A percentile compares a stretch with the other conserved stretches of the same genome.
These are phyloP conservation scores for Cymodocea nodosa DNA, from an alignment of 116 monocot genomes.

Conservation along the genomic window DNA sequence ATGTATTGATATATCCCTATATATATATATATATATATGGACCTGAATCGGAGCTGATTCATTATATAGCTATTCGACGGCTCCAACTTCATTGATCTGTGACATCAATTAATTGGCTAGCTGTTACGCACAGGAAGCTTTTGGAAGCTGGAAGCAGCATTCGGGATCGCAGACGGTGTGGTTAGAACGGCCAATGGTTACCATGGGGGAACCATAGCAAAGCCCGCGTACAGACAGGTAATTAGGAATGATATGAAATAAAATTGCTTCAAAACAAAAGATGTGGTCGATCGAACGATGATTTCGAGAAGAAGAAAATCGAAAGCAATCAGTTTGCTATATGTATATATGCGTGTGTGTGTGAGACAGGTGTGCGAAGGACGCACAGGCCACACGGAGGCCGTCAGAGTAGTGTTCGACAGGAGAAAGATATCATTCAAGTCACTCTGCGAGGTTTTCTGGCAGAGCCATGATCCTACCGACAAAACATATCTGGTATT, in stretches of 20 bases:
- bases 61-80: neutral
- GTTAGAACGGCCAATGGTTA: conserved; percentile 31
- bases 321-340: neutral
- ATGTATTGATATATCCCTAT: neutral
- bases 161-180: conserved; percentile 24
- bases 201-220: conserved; percentile 23
- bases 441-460: conserved; percentile 31
- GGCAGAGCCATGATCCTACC: conserved; percentile 38
- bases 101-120: neutral
- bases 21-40: neutral
- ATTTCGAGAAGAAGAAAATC: neutral
- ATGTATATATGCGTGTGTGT: too few species aligned
- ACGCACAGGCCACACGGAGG: conserved; percentile 40
- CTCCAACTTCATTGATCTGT: neutral
- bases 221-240: conserved; percentile 30
- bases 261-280: neutral
- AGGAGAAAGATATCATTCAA: conserved; percentile 16
- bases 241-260: neutral
- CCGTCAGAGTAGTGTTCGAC: conserved; percentile 31
- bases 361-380: conserved; percentile 20
- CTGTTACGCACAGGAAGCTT: conserved; percentile 16
- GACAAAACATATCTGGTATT: conserved; percentile 32
- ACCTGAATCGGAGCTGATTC: conserved; percentile 1
- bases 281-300: neutral
- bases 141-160: conserved; percentile 29